Evolutionary conservation across 768 basidiomycete genomes (phyloP).

Genomic region (Boletus vermiculosoides): DNA sequence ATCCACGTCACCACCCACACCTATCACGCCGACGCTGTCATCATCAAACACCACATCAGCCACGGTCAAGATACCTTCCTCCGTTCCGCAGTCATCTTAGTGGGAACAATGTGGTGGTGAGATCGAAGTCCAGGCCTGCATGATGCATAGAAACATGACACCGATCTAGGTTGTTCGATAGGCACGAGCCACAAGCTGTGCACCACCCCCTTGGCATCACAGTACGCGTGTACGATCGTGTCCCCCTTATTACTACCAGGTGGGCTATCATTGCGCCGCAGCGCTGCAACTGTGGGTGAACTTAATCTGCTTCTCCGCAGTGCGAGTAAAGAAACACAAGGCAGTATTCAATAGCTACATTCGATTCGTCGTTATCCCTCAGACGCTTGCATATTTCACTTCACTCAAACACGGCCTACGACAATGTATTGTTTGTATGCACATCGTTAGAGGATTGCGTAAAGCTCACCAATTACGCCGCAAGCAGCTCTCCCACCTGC

Average conservation of each 20-base stretch:
- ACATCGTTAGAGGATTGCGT: slow-evolving; percentile 2
- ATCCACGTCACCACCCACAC: background rate
- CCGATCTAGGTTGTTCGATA: background rate
- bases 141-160: background rate
- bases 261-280: background rate
- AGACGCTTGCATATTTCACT: background rate
- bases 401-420: slow-evolving; percentile 23
- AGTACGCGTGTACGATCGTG: background rate
- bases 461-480: slow-evolving; percentile 65
- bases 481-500: slow-evolving; percentile 77
- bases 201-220: background rate
- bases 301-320: slow-evolving; percentile 8
- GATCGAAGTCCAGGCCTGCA: background rate
- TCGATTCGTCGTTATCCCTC: background rate
- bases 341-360: slow-evolving; percentile 7
- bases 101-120: background rate
- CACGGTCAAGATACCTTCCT: background rate
- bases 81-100: background rate
- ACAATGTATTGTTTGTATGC: background rate
- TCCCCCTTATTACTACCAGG: background rate
- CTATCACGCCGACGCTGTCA: no score
- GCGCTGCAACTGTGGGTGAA: background rate
- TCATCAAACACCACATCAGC: background rate
- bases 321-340: slow-evolving; percentile 12
- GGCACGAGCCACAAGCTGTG: background rate